phyloP scores from a whole-genome alignment of 2,329 filamentous ascomycete species.

The Ophiognomonia clavigignenti-juglandacearum region DNA sequence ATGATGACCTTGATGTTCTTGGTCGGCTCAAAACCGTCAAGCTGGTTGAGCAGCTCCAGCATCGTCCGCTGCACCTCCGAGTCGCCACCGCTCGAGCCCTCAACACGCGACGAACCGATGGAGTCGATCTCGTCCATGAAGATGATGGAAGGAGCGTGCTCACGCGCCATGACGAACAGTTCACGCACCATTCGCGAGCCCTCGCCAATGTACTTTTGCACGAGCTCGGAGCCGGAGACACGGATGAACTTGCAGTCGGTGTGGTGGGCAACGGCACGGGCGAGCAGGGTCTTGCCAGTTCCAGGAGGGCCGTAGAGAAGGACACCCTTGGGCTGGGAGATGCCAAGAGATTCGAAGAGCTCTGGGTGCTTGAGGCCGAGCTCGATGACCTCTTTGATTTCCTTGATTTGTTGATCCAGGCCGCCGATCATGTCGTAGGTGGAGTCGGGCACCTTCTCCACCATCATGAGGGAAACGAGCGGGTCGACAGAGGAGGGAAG shows the following conservation, averaged over 20 bases:
- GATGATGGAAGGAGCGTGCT: conserved; percentile 97
- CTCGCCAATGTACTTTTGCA: conserved; percentile 99
- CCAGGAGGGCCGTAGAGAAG: conserved; percentile 94
- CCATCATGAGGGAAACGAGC: conserved; percentile 99
- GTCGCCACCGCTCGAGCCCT: conserved; percentile 91
- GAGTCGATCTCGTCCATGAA: conserved; percentile 99
- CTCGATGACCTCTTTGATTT: conserved; percentile 99
- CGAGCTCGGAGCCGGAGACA: conserved; percentile 90
- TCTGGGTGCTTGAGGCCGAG: conserved; percentile 97
- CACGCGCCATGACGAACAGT: conserved; percentile 97
- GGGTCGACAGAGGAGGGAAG: conserved; percentile 97
- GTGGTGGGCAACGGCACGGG: conserved; percentile 93
- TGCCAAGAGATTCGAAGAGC: conserved; percentile 97
- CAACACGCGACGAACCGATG: conserved; percentile 94
- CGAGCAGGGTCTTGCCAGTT: conserved; percentile 93
- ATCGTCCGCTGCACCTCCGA: conserved; percentile 98
- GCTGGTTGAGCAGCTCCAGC: conserved; percentile 95
- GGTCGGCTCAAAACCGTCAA: conserved; percentile 97
- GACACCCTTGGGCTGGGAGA: conserved; percentile 96
- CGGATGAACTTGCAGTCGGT: conserved; percentile 99
- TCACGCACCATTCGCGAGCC: conserved; percentile 98
- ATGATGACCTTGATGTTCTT: conserved; percentile 99
- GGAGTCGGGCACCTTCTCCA: conserved; percentile 98
- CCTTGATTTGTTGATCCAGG: conserved; percentile 98
- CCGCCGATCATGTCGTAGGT: conserved; percentile 99